Evolutionary conservation across 2,329 filamentous ascomycete species (phyloP).

Genomic region (Alternaria arbusti): DNA sequence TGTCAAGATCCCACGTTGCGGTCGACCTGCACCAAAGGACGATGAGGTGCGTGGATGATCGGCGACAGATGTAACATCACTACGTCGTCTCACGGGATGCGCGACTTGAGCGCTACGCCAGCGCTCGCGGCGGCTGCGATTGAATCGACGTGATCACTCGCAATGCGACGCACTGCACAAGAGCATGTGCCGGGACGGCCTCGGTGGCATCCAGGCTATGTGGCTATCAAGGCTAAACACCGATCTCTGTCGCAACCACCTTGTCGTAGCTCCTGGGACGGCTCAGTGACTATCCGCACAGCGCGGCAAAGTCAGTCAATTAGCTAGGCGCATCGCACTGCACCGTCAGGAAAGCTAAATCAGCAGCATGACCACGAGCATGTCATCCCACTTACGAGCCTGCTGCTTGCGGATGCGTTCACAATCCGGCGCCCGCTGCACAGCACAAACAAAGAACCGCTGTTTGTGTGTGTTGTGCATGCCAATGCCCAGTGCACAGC

Average conservation of each 20-base stretch:
- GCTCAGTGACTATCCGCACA: constrained; percentile 5
- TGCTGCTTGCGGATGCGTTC: not conserved
- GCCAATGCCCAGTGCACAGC: constrained; percentile 20
- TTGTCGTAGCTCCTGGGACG: not conserved
- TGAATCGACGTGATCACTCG: not conserved
- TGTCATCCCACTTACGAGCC: constrained; percentile 5
- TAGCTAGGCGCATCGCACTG: not conserved
- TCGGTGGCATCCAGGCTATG: not conserved
- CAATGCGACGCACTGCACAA: not conserved
- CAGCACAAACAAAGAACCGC: constrained; percentile 1
- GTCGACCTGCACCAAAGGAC: not conserved
- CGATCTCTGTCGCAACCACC: not conserved
- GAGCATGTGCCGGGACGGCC: not conserved
- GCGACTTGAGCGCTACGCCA: constrained; percentile 1
- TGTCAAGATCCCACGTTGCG: not conserved
- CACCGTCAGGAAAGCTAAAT: not conserved
- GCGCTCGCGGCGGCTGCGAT: constrained; percentile 1
- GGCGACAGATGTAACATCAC: not conserved
- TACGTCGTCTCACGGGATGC: not conserved
- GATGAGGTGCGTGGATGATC: not conserved
- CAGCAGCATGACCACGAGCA: constrained; percentile 12
- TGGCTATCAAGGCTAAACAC: not conserved
- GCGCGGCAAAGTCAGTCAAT: constrained; percentile 10
- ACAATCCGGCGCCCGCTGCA: constrained; percentile 12
- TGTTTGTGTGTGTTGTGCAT: constrained; percentile 8